Evolutionary conservation across 2,329 filamentous ascomycete species (phyloP).

Genomic region (Fusarium tricinctum): DNA sequence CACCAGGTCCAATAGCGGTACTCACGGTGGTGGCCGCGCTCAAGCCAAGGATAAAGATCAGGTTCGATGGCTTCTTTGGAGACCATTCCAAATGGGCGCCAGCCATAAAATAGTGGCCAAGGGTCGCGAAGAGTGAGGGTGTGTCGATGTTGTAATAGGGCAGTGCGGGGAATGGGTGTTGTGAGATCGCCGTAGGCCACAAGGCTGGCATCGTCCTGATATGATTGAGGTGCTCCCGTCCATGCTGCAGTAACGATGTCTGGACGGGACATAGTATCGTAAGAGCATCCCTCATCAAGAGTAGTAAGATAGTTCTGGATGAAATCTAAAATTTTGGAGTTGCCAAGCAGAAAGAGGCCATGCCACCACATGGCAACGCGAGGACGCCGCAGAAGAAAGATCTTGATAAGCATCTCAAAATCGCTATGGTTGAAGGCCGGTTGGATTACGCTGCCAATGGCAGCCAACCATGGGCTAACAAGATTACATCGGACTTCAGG

Average conservation of each 20-base stretch:
- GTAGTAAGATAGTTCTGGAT: conserved; percentile 47
- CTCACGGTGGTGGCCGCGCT: conserved; percentile 44
- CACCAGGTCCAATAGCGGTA: conserved; percentile 49
- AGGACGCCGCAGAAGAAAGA: conserved; percentile 48
- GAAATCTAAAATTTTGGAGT: conserved; percentile 38
- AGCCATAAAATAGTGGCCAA: conserved; percentile 49
- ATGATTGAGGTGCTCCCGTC: conserved; percentile 47
- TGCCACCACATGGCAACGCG: conserved; percentile 51
- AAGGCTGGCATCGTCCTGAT: conserved; percentile 37
- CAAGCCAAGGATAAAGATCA: conserved; percentile 49
- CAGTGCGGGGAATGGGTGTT: conserved; percentile 37
- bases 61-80: conserved; percentile 43
- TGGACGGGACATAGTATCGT: conserved; percentile 46
- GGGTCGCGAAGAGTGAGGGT: conserved; percentile 48
- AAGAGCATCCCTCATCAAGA: conserved; percentile 48
- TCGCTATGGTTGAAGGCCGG: conserved; percentile 43
- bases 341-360: conserved; percentile 48
- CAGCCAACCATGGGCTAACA: conserved; percentile 50
- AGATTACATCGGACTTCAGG: conserved; percentile 51
- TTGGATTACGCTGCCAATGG: conserved; percentile 43
- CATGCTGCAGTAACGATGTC: conserved; percentile 48
- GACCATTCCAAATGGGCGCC: conserved; percentile 46
- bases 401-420: conserved; percentile 44
- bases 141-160: conserved; percentile 46
- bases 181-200: conserved; percentile 33